These are phyloP conservation scores for Fusarium dimerum DNA, from an alignment of 2,329 filamentous ascomycete species.

Conservation along the genomic window DNA sequence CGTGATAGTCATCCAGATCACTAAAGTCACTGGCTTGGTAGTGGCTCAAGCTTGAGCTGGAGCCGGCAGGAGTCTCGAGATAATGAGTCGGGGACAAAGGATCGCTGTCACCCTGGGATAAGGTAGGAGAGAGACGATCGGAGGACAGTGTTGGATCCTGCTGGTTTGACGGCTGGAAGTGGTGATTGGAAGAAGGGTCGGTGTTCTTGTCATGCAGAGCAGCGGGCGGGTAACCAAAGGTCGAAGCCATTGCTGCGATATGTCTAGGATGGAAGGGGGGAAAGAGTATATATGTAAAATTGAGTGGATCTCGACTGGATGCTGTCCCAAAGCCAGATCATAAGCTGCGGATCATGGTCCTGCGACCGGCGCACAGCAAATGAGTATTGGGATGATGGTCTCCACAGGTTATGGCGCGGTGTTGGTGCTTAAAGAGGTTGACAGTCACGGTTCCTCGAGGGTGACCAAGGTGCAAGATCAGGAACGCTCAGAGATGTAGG, in stretches of 20 bases:
- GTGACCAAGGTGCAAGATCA: constrained; percentile 23
- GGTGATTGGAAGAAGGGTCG: constrained; percentile 30
- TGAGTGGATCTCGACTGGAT: constrained; percentile 23
- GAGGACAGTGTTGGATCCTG: constrained; percentile 29
- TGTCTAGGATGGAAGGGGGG: constrained; percentile 19
- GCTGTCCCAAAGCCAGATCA: constrained; percentile 32
- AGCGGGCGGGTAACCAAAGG: constrained; percentile 43
- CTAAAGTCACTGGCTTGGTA: constrained; percentile 53
- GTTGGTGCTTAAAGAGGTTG: constrained; percentile 13
- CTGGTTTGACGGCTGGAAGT: constrained; percentile 23
- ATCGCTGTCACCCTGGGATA: constrained; percentile 40
- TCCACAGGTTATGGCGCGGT: constrained; percentile 7
- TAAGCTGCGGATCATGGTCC: constrained; percentile 35
- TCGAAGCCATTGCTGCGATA: constrained; percentile 44
- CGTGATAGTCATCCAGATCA: constrained; percentile 50
- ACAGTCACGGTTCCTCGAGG: constrained; percentile 6
- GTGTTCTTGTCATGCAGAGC: constrained; percentile 39
- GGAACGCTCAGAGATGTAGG: constrained; percentile 22
- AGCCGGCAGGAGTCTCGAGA: constrained; percentile 51
- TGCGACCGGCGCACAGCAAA: constrained; percentile 17
- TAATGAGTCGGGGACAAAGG: constrained; percentile 34
- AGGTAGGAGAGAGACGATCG: constrained; percentile 44
- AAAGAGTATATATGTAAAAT: constrained; percentile 38
- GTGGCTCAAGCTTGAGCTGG: constrained; percentile 47
- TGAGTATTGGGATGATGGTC: constrained; percentile 16